Evolutionary conservation across 352 stramenopile genomes (phyloP).

Genomic region (Globisporangium perplexum): DNA sequence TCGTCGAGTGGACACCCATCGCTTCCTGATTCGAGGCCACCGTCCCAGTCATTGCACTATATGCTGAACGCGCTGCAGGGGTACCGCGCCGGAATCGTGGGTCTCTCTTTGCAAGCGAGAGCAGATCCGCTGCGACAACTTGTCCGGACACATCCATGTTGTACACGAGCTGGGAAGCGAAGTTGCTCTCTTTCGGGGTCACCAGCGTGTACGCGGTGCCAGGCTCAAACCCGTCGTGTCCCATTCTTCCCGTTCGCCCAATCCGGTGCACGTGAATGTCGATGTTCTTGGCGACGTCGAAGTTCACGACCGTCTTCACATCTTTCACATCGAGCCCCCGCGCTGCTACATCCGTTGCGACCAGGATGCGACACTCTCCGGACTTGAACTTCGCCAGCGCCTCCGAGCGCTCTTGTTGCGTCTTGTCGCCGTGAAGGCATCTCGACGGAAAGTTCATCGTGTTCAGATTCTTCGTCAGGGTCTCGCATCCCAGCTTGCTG

Average conservation of each 20-base stretch:
- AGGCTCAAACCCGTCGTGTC: conserved; percentile 65
- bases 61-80: conserved; percentile 2
- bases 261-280: conserved; percentile 90
- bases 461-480: conserved; percentile 70
- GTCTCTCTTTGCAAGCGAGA: conserved; percentile 49
- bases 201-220: conserved; percentile 83
- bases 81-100: conserved; percentile 40
- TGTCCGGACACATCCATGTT: conserved; percentile 83
- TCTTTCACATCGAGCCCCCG: conserved; percentile 88
- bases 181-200: conserved; percentile 62
- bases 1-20: neutral
- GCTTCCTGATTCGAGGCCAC: neutral
- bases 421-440: conserved; percentile 81
- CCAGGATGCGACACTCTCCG: conserved; percentile 57
- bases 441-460: conserved; percentile 22
- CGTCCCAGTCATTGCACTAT: neutral
- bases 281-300: conserved; percentile 90
- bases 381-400: conserved; percentile 62
- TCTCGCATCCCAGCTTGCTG: conserved; percentile 83
- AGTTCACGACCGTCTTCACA: conserved; percentile 89
- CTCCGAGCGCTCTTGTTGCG: conserved; percentile 65
- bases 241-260: conserved; percentile 84
- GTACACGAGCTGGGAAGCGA: conserved; percentile 73
- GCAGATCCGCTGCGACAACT: conserved; percentile 37
- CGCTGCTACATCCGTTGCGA: conserved; percentile 86